Conservation (phyloP, 2,329 filamentous ascomycete species). For the Colletotrichum kahawae region DNA sequence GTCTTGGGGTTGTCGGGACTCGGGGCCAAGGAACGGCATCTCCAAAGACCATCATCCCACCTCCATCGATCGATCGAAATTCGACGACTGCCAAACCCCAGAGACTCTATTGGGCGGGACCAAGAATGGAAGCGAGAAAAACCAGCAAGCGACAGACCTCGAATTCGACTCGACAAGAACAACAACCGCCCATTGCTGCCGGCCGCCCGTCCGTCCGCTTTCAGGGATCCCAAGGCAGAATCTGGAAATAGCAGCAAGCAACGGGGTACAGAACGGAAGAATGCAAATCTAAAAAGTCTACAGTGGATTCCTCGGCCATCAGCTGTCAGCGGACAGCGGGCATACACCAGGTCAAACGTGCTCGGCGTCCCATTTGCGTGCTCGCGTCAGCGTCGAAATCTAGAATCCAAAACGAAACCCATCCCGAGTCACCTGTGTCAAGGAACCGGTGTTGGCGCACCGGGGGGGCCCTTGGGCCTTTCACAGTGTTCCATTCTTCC, state of each 20-base stretch:
- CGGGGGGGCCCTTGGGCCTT: neutral
- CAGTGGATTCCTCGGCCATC: constrained; percentile 14
- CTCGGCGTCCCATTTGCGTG: constrained; percentile 17
- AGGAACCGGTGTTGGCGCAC: neutral
- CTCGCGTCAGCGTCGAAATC: constrained; percentile 21
- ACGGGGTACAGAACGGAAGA: neutral
- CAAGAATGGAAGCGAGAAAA: neutral
- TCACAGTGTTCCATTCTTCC: neutral
- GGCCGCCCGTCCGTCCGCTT: neutral
- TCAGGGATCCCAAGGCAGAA: neutral
- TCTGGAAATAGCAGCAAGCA: constrained; percentile 18
- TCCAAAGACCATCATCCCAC: neutral
- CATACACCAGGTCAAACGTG: constrained; percentile 13
- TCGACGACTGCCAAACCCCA: neutral
- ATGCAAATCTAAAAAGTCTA: neutral
- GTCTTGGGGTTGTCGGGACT: neutral
- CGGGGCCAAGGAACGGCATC: neutral
- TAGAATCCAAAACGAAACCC: constrained; percentile 23
- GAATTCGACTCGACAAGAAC: neutral
- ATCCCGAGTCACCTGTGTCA: constrained; percentile 20
- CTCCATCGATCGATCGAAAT: constrained; percentile 17
- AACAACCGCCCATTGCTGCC: neutral
- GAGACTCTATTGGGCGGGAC: neutral
- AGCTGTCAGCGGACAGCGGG: neutral
- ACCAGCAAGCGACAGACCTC: neutral